Percentiles rank a stretch among this genome's conserved stretches.
These are phyloP conservation scores for Zarea fungicola DNA, from an alignment of 2,329 filamentous ascomycete genomes.

Conservation along the genomic window DNA sequence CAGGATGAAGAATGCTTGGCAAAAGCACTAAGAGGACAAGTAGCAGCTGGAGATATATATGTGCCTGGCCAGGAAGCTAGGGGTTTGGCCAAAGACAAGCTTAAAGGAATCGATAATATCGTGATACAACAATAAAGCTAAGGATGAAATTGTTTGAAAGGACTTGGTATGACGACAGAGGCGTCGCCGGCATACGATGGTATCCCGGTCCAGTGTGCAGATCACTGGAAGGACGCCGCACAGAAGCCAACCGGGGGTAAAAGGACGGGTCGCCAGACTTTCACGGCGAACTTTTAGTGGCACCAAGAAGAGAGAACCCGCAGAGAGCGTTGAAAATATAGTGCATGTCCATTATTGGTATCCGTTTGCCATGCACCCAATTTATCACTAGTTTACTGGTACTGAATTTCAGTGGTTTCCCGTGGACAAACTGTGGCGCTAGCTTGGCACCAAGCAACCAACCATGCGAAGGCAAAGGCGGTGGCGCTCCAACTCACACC, in stretches of 20 bases:
- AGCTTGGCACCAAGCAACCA: background rate
- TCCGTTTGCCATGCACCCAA: too few relatives aligned
- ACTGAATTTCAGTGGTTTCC: too few relatives aligned
- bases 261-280: too few relatives aligned
- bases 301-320: too few relatives aligned
- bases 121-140: background rate
- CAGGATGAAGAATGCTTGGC: background rate
- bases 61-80: too few relatives aligned
- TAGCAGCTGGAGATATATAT: background rate
- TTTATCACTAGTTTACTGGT: too few relatives aligned
- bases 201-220: background rate
- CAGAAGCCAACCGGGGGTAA: too few relatives aligned
- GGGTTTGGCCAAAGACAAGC: too few relatives aligned
- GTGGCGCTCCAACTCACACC: conserved; percentile 1
- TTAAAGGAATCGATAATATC: background rate
- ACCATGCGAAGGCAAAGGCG: background rate
- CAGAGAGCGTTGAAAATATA: background rate
- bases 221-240: too few relatives aligned
- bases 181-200: conserved; percentile 1
- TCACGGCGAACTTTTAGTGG: too few relatives aligned
- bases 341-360: background rate
- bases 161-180: conserved; percentile 9
- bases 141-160: too few relatives aligned
- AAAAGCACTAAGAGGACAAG: background rate
- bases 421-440: too few relatives aligned